Conservation (phyloP, 306 rosid genomes). For the Nissolia schottii region DNA sequence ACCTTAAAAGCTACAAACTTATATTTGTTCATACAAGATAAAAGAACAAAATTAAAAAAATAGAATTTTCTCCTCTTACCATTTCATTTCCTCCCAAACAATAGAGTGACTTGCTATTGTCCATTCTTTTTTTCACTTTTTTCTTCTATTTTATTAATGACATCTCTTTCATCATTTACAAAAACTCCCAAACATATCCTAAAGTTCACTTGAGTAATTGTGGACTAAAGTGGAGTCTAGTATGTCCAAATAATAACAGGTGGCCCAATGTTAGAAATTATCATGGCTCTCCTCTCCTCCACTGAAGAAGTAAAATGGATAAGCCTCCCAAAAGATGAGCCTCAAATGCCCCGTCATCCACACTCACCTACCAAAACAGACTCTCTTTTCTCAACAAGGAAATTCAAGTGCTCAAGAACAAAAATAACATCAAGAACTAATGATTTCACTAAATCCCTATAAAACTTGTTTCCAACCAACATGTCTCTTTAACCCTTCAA, state of each 20-base stretch:
- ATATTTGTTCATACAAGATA: too few species aligned
- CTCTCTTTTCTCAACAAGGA: neutral
- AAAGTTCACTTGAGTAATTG: neutral
- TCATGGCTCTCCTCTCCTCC: slow-evolving; percentile 16
- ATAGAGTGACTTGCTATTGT: too few species aligned
- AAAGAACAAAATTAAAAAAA: too few species aligned
- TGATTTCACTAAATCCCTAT: slow-evolving; percentile 44
- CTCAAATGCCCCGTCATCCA: slow-evolving; percentile 10
- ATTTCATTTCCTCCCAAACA: too few species aligned
- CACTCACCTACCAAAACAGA: neutral
- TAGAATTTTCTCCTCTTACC: too few species aligned
- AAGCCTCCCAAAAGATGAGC: slow-evolving; percentile 2
- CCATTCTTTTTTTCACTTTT: too few species aligned
- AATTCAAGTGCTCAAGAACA: too few species aligned
- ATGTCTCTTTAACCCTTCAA: slow-evolving; percentile 16
- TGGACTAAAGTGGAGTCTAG: neutral
- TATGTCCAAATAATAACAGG: neutral
- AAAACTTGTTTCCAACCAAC: slow-evolving; percentile 32
- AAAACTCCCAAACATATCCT: too few species aligned
- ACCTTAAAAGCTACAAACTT: too few species aligned
- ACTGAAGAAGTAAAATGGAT: slow-evolving; percentile 17
- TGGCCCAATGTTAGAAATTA: neutral
- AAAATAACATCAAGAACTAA: neutral
- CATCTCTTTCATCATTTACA: too few species aligned
- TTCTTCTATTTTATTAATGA: too few species aligned